These are phyloP conservation scores for Cadophora sp. DNA, from an alignment of 2,329 filamentous ascomycete genomes.

Conservation along the genomic window DNA sequence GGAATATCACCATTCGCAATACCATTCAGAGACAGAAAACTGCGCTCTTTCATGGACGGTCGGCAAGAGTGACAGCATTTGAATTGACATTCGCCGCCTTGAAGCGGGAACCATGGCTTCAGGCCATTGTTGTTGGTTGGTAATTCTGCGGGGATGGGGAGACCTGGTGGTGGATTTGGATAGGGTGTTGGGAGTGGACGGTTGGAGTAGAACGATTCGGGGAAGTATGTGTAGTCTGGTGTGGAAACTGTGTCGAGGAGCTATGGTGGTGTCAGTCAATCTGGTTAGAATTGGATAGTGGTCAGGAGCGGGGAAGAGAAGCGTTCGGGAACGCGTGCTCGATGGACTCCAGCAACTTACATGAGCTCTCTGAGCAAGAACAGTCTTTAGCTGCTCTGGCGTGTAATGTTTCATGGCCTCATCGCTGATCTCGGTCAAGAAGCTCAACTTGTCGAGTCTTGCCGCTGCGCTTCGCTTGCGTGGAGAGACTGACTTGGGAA, in stretches of 20 bases:
- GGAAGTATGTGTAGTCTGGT: conserved; percentile 1
- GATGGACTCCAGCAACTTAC: conserved; percentile 44
- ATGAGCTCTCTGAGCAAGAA: conserved; percentile 58
- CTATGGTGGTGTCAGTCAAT: conserved; percentile 4
- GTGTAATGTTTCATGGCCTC: conserved; percentile 53
- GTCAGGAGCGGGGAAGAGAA: no score
- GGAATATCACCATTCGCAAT: conserved; percentile 57
- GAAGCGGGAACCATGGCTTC: conserved; percentile 48
- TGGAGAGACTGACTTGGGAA: conserved; percentile 29
- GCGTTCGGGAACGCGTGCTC: no score
- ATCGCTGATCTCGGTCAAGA: conserved; percentile 50
- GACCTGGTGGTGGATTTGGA: conserved; percentile 16
- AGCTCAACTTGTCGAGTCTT: conserved; percentile 30
- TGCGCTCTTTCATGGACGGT: conserved; percentile 50
- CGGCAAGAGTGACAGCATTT: conserved; percentile 59
- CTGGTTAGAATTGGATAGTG: not conserved
- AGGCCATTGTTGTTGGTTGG: not conserved
- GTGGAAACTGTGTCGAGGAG: conserved; percentile 11
- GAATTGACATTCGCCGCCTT: conserved; percentile 54
- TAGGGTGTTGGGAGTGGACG: not conserved
- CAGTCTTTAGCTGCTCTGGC: conserved; percentile 52
- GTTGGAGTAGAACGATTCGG: conserved; percentile 11
- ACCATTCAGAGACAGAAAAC: conserved; percentile 57
- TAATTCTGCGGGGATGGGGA: not conserved
- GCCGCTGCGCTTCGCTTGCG: conserved; percentile 36